Evolutionary conservation across 2,329 filamentous ascomycete species (phyloP).

Genomic region (Cyphellophora europaea): DNA sequence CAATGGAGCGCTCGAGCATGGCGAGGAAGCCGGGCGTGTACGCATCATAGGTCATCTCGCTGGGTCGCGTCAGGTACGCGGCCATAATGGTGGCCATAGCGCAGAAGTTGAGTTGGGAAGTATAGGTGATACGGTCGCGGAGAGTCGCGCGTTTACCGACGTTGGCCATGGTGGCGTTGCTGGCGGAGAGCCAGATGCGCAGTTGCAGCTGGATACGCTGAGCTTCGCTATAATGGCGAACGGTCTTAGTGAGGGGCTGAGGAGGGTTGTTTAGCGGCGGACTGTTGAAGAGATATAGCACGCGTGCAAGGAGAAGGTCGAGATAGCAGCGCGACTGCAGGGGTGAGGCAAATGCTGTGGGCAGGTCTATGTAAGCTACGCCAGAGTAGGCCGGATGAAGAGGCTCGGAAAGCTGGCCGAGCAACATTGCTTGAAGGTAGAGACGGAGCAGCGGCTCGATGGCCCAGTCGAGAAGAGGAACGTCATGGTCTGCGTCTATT

Average conservation of each 20-base stretch:
- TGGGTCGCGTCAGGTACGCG: background rate
- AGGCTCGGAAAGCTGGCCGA: constrained; percentile 16
- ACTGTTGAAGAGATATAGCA: constrained; percentile 4
- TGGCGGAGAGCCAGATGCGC: constrained; percentile 19
- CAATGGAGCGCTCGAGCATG: constrained; percentile 8
- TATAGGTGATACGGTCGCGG: constrained; percentile 15
- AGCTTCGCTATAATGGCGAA: constrained; percentile 7
- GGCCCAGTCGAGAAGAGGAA: constrained; percentile 15
- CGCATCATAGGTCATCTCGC: constrained; percentile 19
- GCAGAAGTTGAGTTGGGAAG: constrained; percentile 30
- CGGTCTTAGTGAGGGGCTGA: constrained; percentile 6
- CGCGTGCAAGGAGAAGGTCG: constrained; percentile 16
- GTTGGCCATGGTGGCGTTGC: constrained; percentile 8
- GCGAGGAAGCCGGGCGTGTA: constrained; percentile 17
- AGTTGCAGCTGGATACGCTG: constrained; percentile 1
- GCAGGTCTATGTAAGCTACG: background rate
- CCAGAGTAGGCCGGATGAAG: constrained; percentile 8
- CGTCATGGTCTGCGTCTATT: constrained; percentile 4
- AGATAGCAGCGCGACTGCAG: constrained; percentile 16
- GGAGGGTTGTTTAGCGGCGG: constrained; percentile 10
- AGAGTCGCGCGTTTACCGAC: constrained; percentile 2
- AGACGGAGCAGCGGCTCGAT: constrained; percentile 22
- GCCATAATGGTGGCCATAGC: constrained; percentile 36
- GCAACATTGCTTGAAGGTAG: constrained; percentile 21
- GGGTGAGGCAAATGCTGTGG: constrained; percentile 10